These are phyloP conservation scores for sunflower (Helianthus annuus) DNA, from an alignment of 129 eudicot species.

Conservation along the genomic window DNA sequence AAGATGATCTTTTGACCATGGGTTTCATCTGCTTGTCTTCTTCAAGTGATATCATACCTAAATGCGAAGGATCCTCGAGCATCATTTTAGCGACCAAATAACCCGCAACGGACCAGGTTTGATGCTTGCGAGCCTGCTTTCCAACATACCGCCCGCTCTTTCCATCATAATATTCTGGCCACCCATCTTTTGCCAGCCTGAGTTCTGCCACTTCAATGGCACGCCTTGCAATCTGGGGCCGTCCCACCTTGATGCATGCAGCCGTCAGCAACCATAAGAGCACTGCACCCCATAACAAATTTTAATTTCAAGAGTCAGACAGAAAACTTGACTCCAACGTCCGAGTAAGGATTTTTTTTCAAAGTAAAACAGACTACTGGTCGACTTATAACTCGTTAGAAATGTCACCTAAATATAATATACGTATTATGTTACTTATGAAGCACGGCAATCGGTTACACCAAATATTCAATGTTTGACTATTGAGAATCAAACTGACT, in stretches of 20 bases:
- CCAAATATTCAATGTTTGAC: neutral
- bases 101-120: constrained; percentile 92
- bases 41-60: constrained; percentile 81
- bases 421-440: too few species aligned
- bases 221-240: constrained; percentile 85
- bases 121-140: constrained; percentile 80
- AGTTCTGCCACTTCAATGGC: constrained; percentile 77
- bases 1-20: constrained; percentile 62
- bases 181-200: constrained; percentile 70
- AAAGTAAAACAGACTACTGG: too few species aligned
- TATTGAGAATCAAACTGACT: neutral
- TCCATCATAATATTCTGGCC: constrained; percentile 98
- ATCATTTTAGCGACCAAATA: constrained; percentile 90
- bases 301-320: neutral
- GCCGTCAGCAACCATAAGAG: constrained; percentile 87
- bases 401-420: neutral
- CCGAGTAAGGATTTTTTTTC: neutral
- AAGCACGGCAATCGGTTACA: neutral
- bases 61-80: constrained; percentile 92
- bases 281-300: constrained; percentile 50
- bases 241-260: constrained; percentile 84
- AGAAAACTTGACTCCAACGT: neutral
- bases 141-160: constrained; percentile 74
- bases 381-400: neutral
- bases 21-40: constrained; percentile 86